A percentile compares a stretch with the other conserved stretches of the same genome.
phyloP scores from a whole-genome alignment of 2,329 filamentous ascomycete genomes.

The Trichoderma guizhouense region DNA sequence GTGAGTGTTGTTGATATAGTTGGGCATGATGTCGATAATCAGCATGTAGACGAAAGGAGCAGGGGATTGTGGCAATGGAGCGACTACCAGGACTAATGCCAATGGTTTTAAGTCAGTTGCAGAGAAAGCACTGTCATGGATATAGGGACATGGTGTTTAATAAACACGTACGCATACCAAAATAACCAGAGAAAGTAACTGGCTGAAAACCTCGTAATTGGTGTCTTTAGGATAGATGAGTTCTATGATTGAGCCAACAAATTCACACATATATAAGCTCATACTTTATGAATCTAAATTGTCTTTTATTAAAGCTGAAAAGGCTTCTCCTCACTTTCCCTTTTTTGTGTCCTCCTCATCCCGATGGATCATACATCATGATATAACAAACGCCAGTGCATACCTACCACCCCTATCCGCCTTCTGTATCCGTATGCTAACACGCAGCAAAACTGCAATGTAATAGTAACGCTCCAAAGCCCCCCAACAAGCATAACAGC shows the following conservation, averaged over 20 bases:
- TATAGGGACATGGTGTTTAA: neutral
- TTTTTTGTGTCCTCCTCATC: constrained; percentile 5
- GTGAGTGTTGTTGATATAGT: accelerated
- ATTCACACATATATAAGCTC: no score
- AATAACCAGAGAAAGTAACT: no score
- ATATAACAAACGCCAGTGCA: constrained; percentile 24
- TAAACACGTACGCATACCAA: neutral
- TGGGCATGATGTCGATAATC: neutral
- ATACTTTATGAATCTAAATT: neutral
- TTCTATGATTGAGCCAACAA: no score
- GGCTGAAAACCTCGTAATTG: no score
- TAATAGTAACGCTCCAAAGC: neutral
- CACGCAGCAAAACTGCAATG: neutral
- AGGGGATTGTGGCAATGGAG: neutral
- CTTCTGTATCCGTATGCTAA: neutral
- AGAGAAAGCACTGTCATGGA: neutral
- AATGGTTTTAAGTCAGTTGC: neutral
- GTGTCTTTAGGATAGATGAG: no score
- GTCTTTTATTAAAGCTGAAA: neutral
- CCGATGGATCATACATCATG: constrained; percentile 19
- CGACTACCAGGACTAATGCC: neutral
- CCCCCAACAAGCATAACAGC: neutral
- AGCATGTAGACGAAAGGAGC: neutral
- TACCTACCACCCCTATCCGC: neutral
- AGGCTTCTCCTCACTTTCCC: neutral